A percentile compares a stretch with the other conserved stretches of the same genome.
Evolutionary conservation across 2,329 filamentous ascomycete species (phyloP).

Genomic region (Epichloe typhina): DNA sequence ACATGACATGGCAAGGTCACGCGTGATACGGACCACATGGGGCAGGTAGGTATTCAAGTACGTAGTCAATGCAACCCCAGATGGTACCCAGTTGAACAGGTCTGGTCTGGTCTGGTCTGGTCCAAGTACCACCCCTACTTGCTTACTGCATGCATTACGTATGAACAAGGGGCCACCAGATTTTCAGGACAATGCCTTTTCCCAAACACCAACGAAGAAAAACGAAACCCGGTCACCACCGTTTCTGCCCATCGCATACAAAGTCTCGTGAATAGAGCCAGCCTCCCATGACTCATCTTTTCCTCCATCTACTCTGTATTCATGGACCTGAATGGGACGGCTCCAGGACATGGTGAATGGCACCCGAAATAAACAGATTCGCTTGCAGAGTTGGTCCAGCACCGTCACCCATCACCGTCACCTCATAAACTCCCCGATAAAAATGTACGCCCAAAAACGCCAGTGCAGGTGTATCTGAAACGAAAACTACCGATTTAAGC

Average conservation of each 20-base stretch:
- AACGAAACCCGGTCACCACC: neutral
- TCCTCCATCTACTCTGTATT: neutral
- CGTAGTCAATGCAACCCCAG: no score
- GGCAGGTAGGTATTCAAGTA: no score
- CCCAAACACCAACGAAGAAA: neutral
- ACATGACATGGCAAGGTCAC: no score
- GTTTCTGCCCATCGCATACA: neutral
- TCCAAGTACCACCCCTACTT: neutral
- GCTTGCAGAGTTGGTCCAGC: neutral
- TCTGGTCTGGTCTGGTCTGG: no score
- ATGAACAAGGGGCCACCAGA: no score
- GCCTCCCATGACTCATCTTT: neutral
- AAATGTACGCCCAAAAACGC: constrained; percentile 12
- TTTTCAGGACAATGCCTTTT: no score
- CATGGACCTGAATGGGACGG: neutral
- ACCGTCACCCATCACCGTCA: neutral
- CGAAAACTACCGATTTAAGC: neutral
- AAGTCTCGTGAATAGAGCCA: neutral
- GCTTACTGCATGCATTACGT: neutral
- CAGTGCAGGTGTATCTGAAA: constrained; percentile 13
- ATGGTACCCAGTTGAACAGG: no score
- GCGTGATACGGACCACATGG: no score
- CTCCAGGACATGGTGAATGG: neutral
- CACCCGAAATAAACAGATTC: neutral
- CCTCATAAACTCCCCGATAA: neutral